Base-by-base conservation (phyloP, 225 moss, liverwort and hornwort species). In the Sphagnum contortum region DNA sequence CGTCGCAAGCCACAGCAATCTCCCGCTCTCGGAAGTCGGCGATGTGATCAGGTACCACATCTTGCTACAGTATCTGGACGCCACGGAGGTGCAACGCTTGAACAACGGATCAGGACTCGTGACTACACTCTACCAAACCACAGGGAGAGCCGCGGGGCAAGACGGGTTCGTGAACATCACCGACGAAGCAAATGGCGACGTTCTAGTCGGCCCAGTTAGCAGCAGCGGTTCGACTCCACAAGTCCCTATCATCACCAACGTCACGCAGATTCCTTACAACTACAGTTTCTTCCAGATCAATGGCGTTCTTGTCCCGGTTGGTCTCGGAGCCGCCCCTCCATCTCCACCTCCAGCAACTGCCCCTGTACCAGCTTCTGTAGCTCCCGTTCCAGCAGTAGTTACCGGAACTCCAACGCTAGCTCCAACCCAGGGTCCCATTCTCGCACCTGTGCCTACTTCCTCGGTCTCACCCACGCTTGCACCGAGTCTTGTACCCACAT, bases 41-140 rank as follows among this genome's bases (percentile, higher is more conserved):
- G 86, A 86, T 2, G 75, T 75, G 4, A 10, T 86, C 6, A 66
- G 82, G 0, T 86, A 77, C 48, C 85, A 86, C 72, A 2, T 5
- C 47, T 51, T 79, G 5, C 62, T 86, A 4, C 72, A 82, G 68
- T 82, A 82, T 45, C 71, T 75, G 9, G 70, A 69, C 12, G 49
- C 44, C 10, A 50, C 56, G 49, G 57, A 49, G 12, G 6, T 64
- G 49, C 9, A 13, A 49, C 3, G 11, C 64, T 5, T 64, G 7
- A 49, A 9, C 64, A 50, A 50, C 64, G 29, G 29, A 7, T 49
- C 64, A 7, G 7, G 11, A 3, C 2, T 50, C 10, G 61, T 74
- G 3, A 68, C 73, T 3, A 74, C 73, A 0, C 57, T 74, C 3
- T 74, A 74, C 12, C 73, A 74, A 50, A 62, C 68, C 2, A 74